Conservation (phyloP, 805 yeast species). For the Monosporozyma aerobia region DNA sequence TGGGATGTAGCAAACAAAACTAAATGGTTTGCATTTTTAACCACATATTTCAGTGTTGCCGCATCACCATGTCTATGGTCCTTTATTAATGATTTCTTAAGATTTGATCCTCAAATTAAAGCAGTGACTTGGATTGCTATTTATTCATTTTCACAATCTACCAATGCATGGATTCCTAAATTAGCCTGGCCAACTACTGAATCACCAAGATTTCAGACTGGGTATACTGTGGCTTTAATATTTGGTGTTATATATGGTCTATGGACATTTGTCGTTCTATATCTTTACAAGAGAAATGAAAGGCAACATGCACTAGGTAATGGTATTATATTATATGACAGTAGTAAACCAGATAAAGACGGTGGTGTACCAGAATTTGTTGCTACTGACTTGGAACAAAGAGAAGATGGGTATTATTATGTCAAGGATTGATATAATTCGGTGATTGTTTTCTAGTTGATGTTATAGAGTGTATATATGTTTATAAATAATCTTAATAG, state of each 20-base stretch:
- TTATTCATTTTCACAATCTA: slow-evolving; percentile 49
- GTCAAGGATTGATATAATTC: background rate
- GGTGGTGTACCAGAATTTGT: slow-evolving; percentile 23
- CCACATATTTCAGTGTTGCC: slow-evolving; percentile 54
- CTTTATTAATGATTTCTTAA: slow-evolving; percentile 47
- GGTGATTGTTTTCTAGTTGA: too few species aligned
- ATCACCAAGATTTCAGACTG: slow-evolving; percentile 47
- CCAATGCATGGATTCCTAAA: slow-evolving; percentile 51
- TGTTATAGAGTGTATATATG: background rate
- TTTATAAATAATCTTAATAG: background rate
- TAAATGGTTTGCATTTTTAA: slow-evolving; percentile 56
- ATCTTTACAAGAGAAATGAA: slow-evolving; percentile 46
- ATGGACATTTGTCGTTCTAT: slow-evolving; percentile 45
- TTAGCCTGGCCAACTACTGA: slow-evolving; percentile 48
- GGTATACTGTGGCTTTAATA: slow-evolving; percentile 43
- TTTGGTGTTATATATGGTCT: slow-evolving; percentile 38
- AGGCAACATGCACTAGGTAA: slow-evolving; percentile 36
- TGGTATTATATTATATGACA: slow-evolving; percentile 41
- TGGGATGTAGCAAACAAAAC: slow-evolving; percentile 52
- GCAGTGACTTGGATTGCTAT: slow-evolving; percentile 49
- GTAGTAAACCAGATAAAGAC: slow-evolving; percentile 27
- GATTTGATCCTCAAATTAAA: slow-evolving; percentile 47
- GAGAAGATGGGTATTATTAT: slow-evolving; percentile 24
- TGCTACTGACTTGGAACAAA: slow-evolving; percentile 19
- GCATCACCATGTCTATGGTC: slow-evolving; percentile 55